A percentile compares a stretch with the other conserved stretches of the same genome.
Evolutionary conservation across 495 filamentous ascomycete genomes (phyloP).

Genomic region (Cudoniella acicularis): DNA sequence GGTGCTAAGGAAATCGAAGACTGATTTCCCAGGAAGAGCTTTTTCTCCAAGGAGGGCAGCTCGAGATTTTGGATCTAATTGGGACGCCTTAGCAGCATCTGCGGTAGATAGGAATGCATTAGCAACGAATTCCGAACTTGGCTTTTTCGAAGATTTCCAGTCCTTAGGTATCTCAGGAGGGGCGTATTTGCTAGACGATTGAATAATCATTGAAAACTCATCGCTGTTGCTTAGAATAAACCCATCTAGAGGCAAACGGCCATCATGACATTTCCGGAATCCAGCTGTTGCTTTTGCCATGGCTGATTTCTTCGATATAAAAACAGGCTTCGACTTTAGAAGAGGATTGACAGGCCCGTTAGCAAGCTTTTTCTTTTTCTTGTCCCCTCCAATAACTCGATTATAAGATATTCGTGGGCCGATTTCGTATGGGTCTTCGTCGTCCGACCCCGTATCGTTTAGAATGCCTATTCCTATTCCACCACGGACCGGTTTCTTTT

Average conservation of each 20-base stretch:
- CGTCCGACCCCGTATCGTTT: conserved; percentile 96
- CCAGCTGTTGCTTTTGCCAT: conserved; percentile 52
- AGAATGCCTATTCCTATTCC: conserved; percentile 86
- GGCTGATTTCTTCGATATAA: conserved; percentile 70
- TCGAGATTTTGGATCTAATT: conserved; percentile 72
- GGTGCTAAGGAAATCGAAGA: conserved; percentile 90
- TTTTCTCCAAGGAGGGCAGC: conserved; percentile 80
- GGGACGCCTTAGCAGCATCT: conserved; percentile 70
- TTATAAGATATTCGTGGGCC: conserved; percentile 93
- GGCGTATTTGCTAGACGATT: conserved; percentile 59
- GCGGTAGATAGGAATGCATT: conserved; percentile 62
- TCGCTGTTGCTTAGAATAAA: conserved; percentile 68
- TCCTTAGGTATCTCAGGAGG: conserved; percentile 71
- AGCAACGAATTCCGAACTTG: conserved; percentile 30
- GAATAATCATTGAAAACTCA: conserved; percentile 48
- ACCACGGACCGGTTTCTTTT: conserved; percentile 48
- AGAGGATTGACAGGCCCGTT: conserved; percentile 58
- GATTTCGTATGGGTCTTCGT: conserved; percentile 91
- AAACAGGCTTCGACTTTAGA: conserved; percentile 65
- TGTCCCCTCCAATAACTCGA: conserved; percentile 75
- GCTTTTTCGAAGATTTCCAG: conserved; percentile 70
- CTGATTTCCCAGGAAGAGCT: conserved; percentile 83
- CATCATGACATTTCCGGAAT: conserved; percentile 82
- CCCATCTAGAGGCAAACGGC: conserved; percentile 78
- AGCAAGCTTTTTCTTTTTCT: conserved; percentile 63